Conservation (phyloP, 2,329 filamentous ascomycete genomes). For the Aspergillus persii region DNA sequence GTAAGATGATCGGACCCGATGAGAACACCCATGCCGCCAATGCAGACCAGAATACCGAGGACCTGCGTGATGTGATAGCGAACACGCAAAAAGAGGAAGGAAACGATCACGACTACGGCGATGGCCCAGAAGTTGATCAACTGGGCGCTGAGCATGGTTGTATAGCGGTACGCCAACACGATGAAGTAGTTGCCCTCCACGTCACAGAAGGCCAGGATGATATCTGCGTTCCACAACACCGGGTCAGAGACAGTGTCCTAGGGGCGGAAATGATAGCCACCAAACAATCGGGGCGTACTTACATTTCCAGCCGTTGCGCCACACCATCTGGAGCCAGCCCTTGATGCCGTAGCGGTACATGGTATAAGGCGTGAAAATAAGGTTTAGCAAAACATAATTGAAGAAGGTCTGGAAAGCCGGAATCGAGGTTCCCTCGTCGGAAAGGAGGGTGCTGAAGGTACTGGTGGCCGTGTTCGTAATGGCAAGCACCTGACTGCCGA, state of each 20-base stretch:
- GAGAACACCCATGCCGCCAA: slow-evolving; percentile 84
- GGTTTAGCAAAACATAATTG: slow-evolving; percentile 81
- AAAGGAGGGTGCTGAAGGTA: slow-evolving; percentile 80
- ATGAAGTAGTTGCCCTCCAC: slow-evolving; percentile 98
- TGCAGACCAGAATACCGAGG: slow-evolving; percentile 81
- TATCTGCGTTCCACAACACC: slow-evolving; percentile 45
- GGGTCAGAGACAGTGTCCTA: background rate
- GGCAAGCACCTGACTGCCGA: slow-evolving; percentile 68
- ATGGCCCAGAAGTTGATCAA: slow-evolving; percentile 99
- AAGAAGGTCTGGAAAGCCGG: slow-evolving; percentile 95
- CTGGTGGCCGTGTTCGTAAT: slow-evolving; percentile 91
- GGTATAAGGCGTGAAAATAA: slow-evolving; percentile 78
- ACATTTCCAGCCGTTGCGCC: slow-evolving; percentile 82
- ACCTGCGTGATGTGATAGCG: slow-evolving; percentile 88
- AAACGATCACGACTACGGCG: slow-evolving; percentile 82
- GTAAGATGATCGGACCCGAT: slow-evolving; percentile 85
- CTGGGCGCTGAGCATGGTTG: slow-evolving; percentile 88
- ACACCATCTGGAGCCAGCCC: slow-evolving; percentile 63
- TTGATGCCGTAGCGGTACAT: slow-evolving; percentile 75
- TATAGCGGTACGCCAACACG: slow-evolving; percentile 88
- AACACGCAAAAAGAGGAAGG: slow-evolving; percentile 77
- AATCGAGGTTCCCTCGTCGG: slow-evolving; percentile 68
- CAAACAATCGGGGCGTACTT: slow-evolving; percentile 11
- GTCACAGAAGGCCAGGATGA: slow-evolving; percentile 88
- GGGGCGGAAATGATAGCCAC: background rate